A percentile compares a stretch with the other conserved stretches of the same genome.
Conservation (phyloP, 495 filamentous ascomycete genomes). For the Thermothielavioides terrestris region DNA sequence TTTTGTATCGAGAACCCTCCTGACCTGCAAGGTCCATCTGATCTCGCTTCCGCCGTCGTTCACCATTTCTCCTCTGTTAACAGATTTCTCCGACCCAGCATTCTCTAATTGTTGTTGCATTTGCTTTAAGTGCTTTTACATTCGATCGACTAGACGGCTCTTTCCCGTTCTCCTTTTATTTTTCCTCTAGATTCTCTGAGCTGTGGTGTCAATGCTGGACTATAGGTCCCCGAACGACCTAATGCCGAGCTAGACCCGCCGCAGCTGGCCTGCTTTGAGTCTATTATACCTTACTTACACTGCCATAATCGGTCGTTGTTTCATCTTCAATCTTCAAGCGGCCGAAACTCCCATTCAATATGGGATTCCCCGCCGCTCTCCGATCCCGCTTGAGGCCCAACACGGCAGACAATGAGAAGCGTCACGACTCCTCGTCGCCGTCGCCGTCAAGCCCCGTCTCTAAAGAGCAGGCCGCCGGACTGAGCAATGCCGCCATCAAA, state of each 20-base stretch:
- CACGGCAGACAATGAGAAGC: not conserved
- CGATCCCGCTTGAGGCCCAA: not conserved
- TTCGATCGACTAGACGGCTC: too few species aligned
- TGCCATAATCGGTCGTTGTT: too few species aligned
- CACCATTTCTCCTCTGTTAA: conserved; percentile 2
- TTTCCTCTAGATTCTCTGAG: not conserved
- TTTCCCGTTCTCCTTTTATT: not conserved
- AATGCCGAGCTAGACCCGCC: not conserved
- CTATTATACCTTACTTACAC: not conserved
- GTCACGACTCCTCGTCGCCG: not conserved
- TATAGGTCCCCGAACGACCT: not conserved
- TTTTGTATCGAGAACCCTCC: not conserved
- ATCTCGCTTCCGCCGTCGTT: conserved; percentile 3
- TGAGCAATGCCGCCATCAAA: conserved; percentile 25
- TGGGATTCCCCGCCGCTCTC: conserved; percentile 2
- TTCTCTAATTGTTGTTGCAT: too few species aligned
- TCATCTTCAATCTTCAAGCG: too few species aligned
- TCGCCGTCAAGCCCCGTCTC: not conserved
- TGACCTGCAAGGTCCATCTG: not conserved
- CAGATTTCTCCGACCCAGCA: not conserved
- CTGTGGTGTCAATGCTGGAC: not conserved
- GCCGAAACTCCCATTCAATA: not conserved
- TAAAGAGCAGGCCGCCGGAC: not conserved
- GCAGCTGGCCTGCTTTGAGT: conserved; percentile 6
- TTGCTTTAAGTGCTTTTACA: too few species aligned